phyloP scores from a whole-genome alignment of 2,329 filamentous ascomycete genomes.

The Penicillium sp. region DNA sequence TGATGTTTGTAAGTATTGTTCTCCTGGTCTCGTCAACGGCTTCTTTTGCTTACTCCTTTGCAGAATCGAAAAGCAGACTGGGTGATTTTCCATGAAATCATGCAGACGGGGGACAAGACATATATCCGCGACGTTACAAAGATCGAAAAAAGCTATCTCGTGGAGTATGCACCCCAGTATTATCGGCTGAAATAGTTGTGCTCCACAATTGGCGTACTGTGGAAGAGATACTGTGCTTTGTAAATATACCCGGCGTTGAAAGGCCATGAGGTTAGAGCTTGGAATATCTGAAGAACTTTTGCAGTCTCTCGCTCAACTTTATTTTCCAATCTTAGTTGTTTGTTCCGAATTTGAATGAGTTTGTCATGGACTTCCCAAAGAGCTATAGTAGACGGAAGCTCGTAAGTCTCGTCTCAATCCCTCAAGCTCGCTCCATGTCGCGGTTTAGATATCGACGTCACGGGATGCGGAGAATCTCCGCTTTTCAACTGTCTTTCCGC shows the following conservation, averaged over 20 bases:
- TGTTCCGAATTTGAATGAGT: no score
- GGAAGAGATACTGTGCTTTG: no score
- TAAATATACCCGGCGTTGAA: not conserved
- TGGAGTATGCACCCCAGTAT: conserved; percentile 81
- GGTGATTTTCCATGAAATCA: conserved; percentile 90
- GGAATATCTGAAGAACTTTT: no score
- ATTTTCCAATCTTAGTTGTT: no score
- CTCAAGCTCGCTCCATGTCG: no score
- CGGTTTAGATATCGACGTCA: conserved; percentile 13
- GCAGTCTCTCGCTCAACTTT: no score
- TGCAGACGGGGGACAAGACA: conserved; percentile 81
- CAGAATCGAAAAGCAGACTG: conserved; percentile 88
- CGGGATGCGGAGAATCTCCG: conserved; percentile 20
- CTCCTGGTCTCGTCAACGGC: not conserved
- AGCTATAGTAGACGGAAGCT: no score
- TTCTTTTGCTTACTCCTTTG: conserved; percentile 11
- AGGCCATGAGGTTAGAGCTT: no score
- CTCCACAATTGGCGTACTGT: not conserved
- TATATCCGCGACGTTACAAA: conserved; percentile 90
- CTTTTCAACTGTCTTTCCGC: not conserved
- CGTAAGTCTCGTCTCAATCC: no score
- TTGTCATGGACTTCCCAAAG: no score
- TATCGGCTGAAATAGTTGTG: conserved; percentile 54
- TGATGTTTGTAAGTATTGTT: conserved; percentile 67
- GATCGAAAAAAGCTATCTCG: conserved; percentile 85